Evolutionary conservation across 768 basidiomycete genomes (phyloP), one percentile per base, ranked within the genome.

Genomic region (Lactarius indigo): DNA sequence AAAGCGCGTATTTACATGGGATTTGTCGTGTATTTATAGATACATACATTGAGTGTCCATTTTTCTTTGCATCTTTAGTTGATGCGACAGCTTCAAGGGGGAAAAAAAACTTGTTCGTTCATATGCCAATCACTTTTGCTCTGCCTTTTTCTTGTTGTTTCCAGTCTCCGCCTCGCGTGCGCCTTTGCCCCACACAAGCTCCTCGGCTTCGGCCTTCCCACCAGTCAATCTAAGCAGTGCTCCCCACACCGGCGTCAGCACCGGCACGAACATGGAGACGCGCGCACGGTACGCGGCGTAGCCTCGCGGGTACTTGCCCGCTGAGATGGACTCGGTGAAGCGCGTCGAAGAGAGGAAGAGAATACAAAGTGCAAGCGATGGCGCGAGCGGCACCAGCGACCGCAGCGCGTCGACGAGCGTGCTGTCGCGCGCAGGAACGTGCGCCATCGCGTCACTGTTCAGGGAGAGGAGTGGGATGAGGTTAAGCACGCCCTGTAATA

Each of bases 271-370:
- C 89, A 94, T 94, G 15, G 84, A 87, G 5, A 96, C 94, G 26
- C 94, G 85, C 64, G 80, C 73, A 72, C 87, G 87, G 75, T 96
- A 97, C 5, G 87, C 84, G 6, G 74, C 73, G 76, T 96, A 97
- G 3, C 79, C 83, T 18, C 76, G 76, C 2, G 88, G 85, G 73
- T 94, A 94, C 75, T 97, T 97, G 58, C 80, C 75, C 37, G 73
- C 70, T 6, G 92, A 87, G 72, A 98, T 94, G 42, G 81, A 81
- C 78, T 98, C 96, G 0, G 94, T 92, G 76, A 89, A 89, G 17
- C 75, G 67, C 1, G 94, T 95, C 20, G 92, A 95, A 2, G 85
- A 82, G 74, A 85, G 79, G 81, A 96, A 96, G 2, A 97, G 82
- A 13, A 79, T 59, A 68, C 87, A 89, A 44, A 95, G 82, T 9